phyloP scores from a whole-genome alignment of 495 filamentous ascomycete genomes.

The Hapsidospora chrysogenum region DNA sequence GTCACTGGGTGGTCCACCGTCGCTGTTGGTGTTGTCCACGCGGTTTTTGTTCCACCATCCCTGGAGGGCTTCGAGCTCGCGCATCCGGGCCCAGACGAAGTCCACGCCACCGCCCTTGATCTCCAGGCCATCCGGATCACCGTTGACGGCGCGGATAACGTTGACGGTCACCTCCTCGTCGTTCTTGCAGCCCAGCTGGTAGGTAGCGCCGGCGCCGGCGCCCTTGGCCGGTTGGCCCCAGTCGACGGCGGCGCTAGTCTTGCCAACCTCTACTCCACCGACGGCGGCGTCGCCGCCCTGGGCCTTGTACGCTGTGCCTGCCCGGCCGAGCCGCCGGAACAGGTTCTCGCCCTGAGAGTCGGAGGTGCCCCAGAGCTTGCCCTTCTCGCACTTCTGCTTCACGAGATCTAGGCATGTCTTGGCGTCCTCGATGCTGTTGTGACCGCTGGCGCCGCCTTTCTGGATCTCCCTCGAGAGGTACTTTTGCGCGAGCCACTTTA shows the following conservation, averaged over 20 bases:
- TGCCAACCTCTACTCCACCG: conserved; percentile 31
- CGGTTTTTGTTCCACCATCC: conserved; percentile 60
- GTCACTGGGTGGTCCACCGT: conserved; percentile 6
- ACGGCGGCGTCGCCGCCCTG: conserved; percentile 26
- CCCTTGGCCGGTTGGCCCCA: conserved; percentile 69
- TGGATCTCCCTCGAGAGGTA: conserved; percentile 78
- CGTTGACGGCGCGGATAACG: conserved; percentile 49
- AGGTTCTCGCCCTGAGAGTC: conserved; percentile 66
- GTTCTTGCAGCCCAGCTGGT: conserved; percentile 52
- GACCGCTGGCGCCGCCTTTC: conserved; percentile 47
- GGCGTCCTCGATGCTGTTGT: conserved; percentile 87
- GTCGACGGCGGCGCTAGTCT: conserved; percentile 70
- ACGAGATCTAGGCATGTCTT: conserved; percentile 79
- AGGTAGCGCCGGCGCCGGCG: conserved; percentile 51
- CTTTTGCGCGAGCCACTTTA: conserved; percentile 71
- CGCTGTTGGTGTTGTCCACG: conserved; percentile 5
- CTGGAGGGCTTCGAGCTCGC: conserved; percentile 63
- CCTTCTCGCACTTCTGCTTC: conserved; percentile 88
- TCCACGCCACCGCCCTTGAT: conserved; percentile 61
- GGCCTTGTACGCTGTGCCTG: conserved; percentile 29
- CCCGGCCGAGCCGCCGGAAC: conserved; percentile 62
- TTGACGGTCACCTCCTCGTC: conserved; percentile 63
- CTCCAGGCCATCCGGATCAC: conserved; percentile 41
- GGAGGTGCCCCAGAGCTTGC: conserved; percentile 61
- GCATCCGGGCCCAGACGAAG: conserved; percentile 77